Base-by-base conservation (phyloP, 1,284 basidiomycete genomes). In the Cryptococcus amylolentus region DNA sequence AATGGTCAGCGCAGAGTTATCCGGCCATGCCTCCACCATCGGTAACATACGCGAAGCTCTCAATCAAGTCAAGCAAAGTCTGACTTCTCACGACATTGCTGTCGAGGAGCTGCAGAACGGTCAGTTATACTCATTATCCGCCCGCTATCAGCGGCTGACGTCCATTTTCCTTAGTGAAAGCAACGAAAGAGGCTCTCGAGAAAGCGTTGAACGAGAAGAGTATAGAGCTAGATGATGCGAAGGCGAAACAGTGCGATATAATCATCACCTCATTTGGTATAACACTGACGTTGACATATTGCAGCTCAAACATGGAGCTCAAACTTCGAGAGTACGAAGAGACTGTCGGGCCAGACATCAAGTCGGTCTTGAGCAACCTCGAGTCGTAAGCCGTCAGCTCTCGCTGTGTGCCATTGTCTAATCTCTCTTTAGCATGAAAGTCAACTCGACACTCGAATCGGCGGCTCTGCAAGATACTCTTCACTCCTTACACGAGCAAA, bases 51-150 rank as follows among this genome's bases (percentile, higher is more conserved):
- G 42, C n/a, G 20, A 27, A 16, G 40, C 48, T 26, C 31, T 54
- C 10, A 18, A 53, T 16, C 41, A 41, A 8, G 26, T 54, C 23
- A 54, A 54, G 20, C 35, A 41, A 12, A 47, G 54, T 6, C 26
- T 48, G 7, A 14, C 40, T n/a, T 20, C 26, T 14, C 27, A 51
- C 16, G 12, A 16, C 31, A 55, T 27, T 26, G 35, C 35, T 12
- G 28, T 26, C 12, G 42, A 51, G 13, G 41, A 50, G n/a, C 43
- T 55, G 7, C 8, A 44, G 26, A 44, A 20, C n/a, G 49, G 54
- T 50, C 16, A 49, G 48, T 51, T 12, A 16, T 7, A 4, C 16
- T 8, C 20, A 23, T 23, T 3, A 23, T 3, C 2, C 23, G 23
- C 23, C 2, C 23, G 1, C 23, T 23, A 23, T 3, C 23, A 23